Percentiles rank a stretch among this genome's conserved stretches.
phyloP scores from a whole-genome alignment of 2,329 filamentous ascomycete genomes.

The Teratosphaeriaceae sp. region DNA sequence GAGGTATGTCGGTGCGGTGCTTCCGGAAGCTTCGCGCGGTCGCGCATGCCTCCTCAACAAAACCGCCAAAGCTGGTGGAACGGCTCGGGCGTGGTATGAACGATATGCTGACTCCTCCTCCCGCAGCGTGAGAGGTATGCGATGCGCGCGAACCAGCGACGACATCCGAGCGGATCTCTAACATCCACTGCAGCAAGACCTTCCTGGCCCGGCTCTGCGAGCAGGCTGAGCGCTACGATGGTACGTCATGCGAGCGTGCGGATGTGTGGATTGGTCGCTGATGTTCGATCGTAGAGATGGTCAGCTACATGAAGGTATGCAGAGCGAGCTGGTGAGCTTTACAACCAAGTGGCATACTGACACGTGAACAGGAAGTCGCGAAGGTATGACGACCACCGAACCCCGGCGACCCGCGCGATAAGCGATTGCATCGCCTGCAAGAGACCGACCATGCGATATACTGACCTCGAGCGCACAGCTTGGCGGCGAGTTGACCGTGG shows the following conservation, averaged over 20 bases:
- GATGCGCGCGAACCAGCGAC: conserved; percentile 11
- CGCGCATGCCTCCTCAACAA: conserved; percentile 13
- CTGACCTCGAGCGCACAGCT: conserved; percentile 39
- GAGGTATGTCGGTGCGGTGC: conserved; percentile 14
- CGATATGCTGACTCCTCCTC: conserved; percentile 34
- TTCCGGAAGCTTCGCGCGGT: background rate
- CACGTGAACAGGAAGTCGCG: conserved; percentile 70
- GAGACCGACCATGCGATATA: conserved; percentile 1
- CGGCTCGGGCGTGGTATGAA: background rate
- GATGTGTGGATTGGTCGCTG: conserved; percentile 12
- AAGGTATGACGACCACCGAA: conserved; percentile 55
- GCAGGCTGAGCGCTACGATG: conserved; percentile 99
- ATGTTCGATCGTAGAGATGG: conserved; percentile 84
- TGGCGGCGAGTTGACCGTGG: conserved; percentile 60
- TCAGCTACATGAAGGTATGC: conserved; percentile 88
- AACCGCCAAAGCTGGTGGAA: conserved; percentile 5
- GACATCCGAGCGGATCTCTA: conserved; percentile 15
- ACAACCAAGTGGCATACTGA: conserved; percentile 27
- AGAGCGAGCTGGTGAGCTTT: background rate
- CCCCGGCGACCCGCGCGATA: conserved; percentile 7
- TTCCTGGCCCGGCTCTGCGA: conserved; percentile 99
- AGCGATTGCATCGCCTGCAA: conserved; percentile 1
- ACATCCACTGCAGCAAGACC: conserved; percentile 76
- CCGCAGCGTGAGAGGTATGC: conserved; percentile 45
- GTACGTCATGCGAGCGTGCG: conserved; percentile 39